Base-by-base conservation (phyloP, 1,284 basidiomycete genomes). In the Exobasidium rhododendri region DNA sequence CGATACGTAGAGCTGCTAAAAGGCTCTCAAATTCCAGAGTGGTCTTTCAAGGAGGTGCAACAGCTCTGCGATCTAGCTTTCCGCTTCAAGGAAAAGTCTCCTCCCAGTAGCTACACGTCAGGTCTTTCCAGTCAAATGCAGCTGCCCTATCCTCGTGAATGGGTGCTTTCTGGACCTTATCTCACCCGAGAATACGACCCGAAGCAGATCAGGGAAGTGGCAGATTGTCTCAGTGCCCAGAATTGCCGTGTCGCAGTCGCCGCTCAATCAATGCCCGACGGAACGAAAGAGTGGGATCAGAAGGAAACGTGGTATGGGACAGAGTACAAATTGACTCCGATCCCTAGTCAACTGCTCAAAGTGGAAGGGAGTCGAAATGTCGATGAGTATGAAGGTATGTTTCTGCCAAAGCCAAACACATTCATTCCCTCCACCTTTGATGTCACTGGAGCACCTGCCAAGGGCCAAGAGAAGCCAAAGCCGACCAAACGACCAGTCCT, bases 1-100 rank as follows among this genome's bases (percentile, higher is more conserved):
- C 90, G 93, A 75, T 98, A 97, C 82, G 85, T 98, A 65, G 84
- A 88, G 10, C 85, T 98, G 22, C 84, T 99, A 86, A 84, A 86
- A 22, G 86, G 88, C 4, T 78, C 80, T 30, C 82, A 85, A 4
- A 86, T 94, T 45, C 85, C 89, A 20, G 78, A 85, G 51, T 90
- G 86, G 83, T 85, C 89, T 64, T 93, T 93, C 79, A 82, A 86
- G 49, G 96, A 99, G 81, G 85, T 89, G 59, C 85, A 86, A 52
- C 84, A 85, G 46, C 84, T 99, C 45, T 86, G 88, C 31, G 83
- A 86, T 32, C 90, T 89, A 32, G 86, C 86, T 26, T 98, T 97
- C 84, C 85, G 88, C 40, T 98, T 96, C 80, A 85, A 88, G 56
- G 94, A 98, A 80, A 93, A 96, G 81, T 83, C 84, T 47, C 79